These are phyloP conservation scores for Solanum paucissectum DNA, from an alignment of 257 asterid species.

Conservation along the genomic window DNA sequence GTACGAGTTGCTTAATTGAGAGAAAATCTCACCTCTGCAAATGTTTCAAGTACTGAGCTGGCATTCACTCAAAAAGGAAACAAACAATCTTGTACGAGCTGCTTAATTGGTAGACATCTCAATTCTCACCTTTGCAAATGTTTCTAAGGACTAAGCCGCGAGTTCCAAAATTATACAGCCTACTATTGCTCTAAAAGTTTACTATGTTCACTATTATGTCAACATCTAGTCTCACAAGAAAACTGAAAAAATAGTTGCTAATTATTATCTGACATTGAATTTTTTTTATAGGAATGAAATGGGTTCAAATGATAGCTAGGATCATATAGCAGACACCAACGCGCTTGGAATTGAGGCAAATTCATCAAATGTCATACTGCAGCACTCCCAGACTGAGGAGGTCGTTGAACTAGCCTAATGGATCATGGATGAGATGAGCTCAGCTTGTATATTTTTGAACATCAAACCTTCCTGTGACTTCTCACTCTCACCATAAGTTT, in stretches of 20 bases:
- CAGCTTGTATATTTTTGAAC: background rate
- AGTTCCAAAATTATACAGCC: background rate
- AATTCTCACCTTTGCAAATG: background rate
- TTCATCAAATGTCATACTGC: background rate
- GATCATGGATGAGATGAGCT: background rate
- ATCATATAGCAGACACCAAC: background rate
- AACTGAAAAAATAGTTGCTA: background rate
- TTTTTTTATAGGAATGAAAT: background rate
- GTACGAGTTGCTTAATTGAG: background rate
- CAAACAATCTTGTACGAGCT: background rate
- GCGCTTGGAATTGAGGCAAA: background rate
- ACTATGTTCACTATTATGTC: background rate
- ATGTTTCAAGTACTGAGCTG: background rate
- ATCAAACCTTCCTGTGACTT: background rate
- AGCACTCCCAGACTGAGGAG: background rate
- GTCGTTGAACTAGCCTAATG: background rate
- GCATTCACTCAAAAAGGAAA: background rate
- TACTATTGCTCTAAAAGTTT: background rate
- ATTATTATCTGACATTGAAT: background rate
- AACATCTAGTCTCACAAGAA: background rate
- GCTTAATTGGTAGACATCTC: background rate
- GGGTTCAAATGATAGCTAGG: background rate
- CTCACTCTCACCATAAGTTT: background rate
- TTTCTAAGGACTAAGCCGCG: background rate
- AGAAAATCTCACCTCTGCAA: background rate